Evolutionary conservation across 83 land plant genomes (phyloP).

Genomic region (Diphasiastrum complanatum): DNA sequence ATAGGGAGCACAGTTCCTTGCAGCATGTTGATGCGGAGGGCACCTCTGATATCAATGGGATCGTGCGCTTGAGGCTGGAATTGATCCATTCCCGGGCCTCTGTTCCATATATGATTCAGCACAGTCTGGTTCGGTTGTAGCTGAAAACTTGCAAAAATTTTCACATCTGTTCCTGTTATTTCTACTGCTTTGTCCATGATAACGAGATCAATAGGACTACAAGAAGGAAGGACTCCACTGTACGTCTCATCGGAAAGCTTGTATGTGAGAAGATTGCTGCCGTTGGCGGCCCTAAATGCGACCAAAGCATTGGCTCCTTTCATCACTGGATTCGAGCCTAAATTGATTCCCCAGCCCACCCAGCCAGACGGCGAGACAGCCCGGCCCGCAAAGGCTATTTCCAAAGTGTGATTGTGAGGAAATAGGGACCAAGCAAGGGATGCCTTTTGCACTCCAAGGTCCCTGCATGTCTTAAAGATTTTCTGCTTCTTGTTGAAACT

Average conservation of each 20-base stretch:
- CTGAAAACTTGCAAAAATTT: conserved; percentile 48
- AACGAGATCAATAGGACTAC: conserved; percentile 32
- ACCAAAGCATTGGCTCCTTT: conserved; percentile 56
- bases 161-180: conserved; percentile 24
- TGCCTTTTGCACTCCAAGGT: conserved; percentile 55
- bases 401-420: conserved; percentile 33
- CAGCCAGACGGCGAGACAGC: conserved; percentile 62
- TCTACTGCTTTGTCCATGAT: conserved; percentile 32
- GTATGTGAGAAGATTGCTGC: conserved; percentile 43
- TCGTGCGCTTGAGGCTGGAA: conserved; percentile 14
- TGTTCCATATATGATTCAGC: conserved; percentile 71
- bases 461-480: neutral
- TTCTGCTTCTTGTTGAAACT: too few relatives aligned
- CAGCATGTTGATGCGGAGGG: too few relatives aligned
- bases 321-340: conserved; percentile 43
- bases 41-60: too few relatives aligned
- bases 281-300: conserved; percentile 54
- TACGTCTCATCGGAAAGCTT: conserved; percentile 45
- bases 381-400: conserved; percentile 37
- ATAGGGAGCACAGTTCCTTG: conserved; percentile 57
- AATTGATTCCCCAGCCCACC: conserved; percentile 87
- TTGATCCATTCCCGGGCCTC: conserved; percentile 35
- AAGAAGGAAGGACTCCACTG: conserved; percentile 38
- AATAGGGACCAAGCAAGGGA: conserved; percentile 55
- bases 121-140: conserved; percentile 40